These are phyloP conservation scores for Styphnolobium japonicum DNA, from an alignment of 306 rosid genomes.

Conservation along the genomic window DNA sequence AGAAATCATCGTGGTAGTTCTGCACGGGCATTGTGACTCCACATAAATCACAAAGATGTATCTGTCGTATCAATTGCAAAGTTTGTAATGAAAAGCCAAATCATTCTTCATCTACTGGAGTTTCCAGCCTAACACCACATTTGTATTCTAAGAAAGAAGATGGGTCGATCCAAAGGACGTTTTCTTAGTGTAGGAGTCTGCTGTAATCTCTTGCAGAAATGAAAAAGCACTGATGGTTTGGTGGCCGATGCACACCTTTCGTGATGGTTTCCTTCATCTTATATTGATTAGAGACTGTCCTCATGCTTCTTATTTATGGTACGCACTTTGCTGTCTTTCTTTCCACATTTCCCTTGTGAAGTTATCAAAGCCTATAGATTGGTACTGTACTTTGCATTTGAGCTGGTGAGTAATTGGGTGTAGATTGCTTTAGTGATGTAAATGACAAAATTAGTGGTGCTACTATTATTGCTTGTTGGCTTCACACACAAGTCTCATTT, in stretches of 20 bases:
- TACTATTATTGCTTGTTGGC: no score
- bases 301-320: slow-evolving; percentile 85
- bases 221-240: slow-evolving; percentile 92
- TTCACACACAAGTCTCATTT: no score
- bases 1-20: slow-evolving; percentile 27
- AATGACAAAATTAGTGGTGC: no score
- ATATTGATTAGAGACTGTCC: slow-evolving; percentile 80
- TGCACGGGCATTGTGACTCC: slow-evolving; percentile 30
- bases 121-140: slow-evolving; percentile 34
- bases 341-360: background rate
- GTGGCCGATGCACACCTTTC: slow-evolving; percentile 97
- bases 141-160: slow-evolving; percentile 46
- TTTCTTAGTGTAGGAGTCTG: slow-evolving; percentile 92
- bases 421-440: no score
- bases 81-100: slow-evolving; percentile 55
- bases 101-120: slow-evolving; percentile 21
- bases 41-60: slow-evolving; percentile 40
- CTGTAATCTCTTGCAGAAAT: slow-evolving; percentile 80
- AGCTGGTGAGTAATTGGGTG: no score
- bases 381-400: no score
- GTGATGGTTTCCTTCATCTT: slow-evolving; percentile 90
- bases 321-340: background rate
- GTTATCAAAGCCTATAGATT: background rate
- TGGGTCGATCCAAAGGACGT: slow-evolving; percentile 79
- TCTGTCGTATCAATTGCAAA: slow-evolving; percentile 73